Evolutionary conservation across 495 filamentous ascomycete species (phyloP), one percentile per base, ranked within the genome.

Genomic region (Penicillium bialowiezense): DNA sequence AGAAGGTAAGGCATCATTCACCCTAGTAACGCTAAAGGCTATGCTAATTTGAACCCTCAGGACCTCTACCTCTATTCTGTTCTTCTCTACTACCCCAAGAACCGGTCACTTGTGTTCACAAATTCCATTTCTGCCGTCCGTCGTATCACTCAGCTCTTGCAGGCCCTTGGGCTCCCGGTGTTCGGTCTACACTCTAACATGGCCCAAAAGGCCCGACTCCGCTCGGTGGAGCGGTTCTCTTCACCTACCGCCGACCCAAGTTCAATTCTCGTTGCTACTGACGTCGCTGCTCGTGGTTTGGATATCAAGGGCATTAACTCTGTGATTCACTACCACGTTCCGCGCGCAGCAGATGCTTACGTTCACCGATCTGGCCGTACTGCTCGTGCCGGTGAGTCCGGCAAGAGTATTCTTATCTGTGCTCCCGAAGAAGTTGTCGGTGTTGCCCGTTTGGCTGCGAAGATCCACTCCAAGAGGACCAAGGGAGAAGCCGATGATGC

Each of bases 361-460:
- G 90, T 98, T 19, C 93, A 98, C 62, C 85, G 93, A 47, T 97
- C 95, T 3, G 93, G 93, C 19, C 89, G 93, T 58, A 97, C 93
- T 2, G 93, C 95, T 3, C 88, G 93, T 59, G 92, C 88, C 6
- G 78, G 83, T 19, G 79, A 79, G 12, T 76, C 77, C 0, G 93
- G 93, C 45, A 80, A 87, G 18, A 91, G 87, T 65, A 80, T 98
- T 45, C 68, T 98, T 7, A 80, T 98, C 31, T 97, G 92, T 63
- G 81, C 89, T 0, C 93, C 93, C 0, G 91, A 97, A 48, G 93
- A 98, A 70, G 89, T 91, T 14, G 76, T 82, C 5, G 88, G 88
- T 2, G 89, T 91, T 15, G 75, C 89, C 31, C 80, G 93, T 21
- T 82, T 98, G 3, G 82, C 93, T 12, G 85, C 84, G 8, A 96